Conservation (phyloP, 1,139 yeast genomes). For the Blastobotrys persicus region DNA sequence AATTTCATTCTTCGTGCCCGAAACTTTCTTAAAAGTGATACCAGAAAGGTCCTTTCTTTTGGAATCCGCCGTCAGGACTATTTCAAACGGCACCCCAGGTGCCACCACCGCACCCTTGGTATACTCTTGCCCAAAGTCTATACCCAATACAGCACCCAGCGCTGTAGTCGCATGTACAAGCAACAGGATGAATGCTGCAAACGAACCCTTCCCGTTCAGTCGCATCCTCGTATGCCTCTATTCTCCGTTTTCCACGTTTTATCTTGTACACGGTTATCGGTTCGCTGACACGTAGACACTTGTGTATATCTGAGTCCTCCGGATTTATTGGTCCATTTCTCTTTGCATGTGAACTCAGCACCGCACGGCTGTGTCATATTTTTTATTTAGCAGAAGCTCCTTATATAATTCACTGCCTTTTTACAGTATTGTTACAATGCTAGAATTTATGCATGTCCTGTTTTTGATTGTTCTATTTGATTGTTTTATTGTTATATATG, state of each 20-base stretch:
- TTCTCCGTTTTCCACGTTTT: not conserved
- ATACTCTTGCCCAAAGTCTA: constrained; percentile 87
- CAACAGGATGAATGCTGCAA: constrained; percentile 1
- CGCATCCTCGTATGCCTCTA: no score
- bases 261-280: not conserved
- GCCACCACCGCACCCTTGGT: constrained; percentile 88
- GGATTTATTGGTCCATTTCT: not conserved
- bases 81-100: constrained; percentile 85
- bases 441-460: no score
- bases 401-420: no score
- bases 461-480: no score
- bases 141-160: constrained; percentile 65
- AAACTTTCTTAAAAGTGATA: constrained; percentile 54
- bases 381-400: no score
- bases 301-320: not conserved
- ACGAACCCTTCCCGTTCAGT: not conserved
- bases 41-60: constrained; percentile 88
- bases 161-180: constrained; percentile 19
- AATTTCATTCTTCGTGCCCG: constrained; percentile 43
- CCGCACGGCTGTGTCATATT: not conserved
- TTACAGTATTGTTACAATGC: no score
- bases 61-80: constrained; percentile 84
- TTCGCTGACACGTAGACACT: not conserved
- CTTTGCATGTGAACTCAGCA: not conserved
- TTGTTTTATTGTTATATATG: no score